Base-by-base conservation (phyloP, 169 alveolate species). In the Eimeria zaria region DNA sequence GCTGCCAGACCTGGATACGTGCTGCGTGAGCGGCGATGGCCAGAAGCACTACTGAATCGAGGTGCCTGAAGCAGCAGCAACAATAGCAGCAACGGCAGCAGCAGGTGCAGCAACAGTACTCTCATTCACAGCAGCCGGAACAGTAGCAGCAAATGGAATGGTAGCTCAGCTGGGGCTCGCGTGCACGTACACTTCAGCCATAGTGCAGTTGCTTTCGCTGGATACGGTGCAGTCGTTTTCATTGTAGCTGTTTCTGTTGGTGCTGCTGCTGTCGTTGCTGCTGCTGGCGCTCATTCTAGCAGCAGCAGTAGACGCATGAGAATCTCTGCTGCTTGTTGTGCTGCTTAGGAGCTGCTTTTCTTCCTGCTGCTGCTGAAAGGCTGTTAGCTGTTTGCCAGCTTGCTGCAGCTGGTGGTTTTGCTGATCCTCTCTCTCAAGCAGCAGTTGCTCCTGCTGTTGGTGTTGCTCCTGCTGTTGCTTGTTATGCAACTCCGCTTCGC, bases 1-100 rank as follows among this genome's bases (percentile, higher is more conserved):
- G 67, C 88, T 78, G 62, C 88, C 88, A 78, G 27, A 78, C 88
- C 46, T 78, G 88, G 27, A 78, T 44, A 46, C 88, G 88, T 18
- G 88, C 67, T 46, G 88, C 88, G 67, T 78, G 88, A 30, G 88
- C 60, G n/a, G 88, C 88, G 24, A 78, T 78, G 64, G 88, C 36
- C 22, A 78, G 88, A 64, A 78, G 67, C 88, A 78, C 88, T 27
- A 78, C 88, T 0, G 88, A 78, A 46, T 78, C 44, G 44, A 78
- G 36, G n/a, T 51, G 41, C 67, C 88, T 78, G 46, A 24, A 48
- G 64, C 44, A 44, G 44, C 39, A 76, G 64, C 20, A 4, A 27
- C 20, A 76, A 41, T 20, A 27, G 16, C 27, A 16, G 36, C 44
- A 1, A 64, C 62, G 46, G 88, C 64, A 24, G 41, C 88, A 76